Percentiles rank a stretch among this genome's conserved stretches.
These are phyloP conservation scores for Ceratocystis colombiana DNA, from an alignment of 2,329 filamentous ascomycete genomes.

Conservation along the genomic window DNA sequence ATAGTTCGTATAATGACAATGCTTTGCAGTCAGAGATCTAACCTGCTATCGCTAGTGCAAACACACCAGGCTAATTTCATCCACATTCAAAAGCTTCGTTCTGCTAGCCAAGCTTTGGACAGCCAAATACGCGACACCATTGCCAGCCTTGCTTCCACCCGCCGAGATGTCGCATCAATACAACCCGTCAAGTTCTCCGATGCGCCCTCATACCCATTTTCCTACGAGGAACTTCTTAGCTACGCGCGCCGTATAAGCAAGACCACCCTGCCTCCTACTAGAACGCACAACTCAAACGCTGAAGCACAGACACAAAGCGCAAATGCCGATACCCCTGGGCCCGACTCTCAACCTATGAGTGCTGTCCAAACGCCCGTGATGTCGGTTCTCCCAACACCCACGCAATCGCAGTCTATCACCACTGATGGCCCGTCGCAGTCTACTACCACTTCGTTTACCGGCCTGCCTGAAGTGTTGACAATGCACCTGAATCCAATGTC, in stretches of 20 bases:
- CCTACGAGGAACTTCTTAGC: conserved; percentile 61
- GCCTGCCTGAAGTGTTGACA: conserved; percentile 41
- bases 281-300: conserved; percentile 33
- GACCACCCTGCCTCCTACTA: conserved; percentile 57
- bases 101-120: conserved; percentile 55
- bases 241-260: conserved; percentile 73
- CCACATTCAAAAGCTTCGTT: conserved; percentile 58
- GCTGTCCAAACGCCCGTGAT: conserved; percentile 28
- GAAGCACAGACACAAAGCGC: conserved; percentile 29
- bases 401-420: conserved; percentile 28
- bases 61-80: conserved; percentile 64
- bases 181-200: conserved; percentile 47
- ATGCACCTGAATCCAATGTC: conserved; percentile 47
- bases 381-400: conserved; percentile 25
- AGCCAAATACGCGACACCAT: conserved; percentile 62
- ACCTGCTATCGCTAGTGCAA: conserved; percentile 44
- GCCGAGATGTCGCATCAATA: conserved; percentile 59
- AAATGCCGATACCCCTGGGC: conserved; percentile 31
- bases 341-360: conserved; percentile 33
- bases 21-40: neutral
- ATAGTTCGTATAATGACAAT: neutral
- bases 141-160: conserved; percentile 57
- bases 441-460: conserved; percentile 33
- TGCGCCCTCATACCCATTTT: conserved; percentile 46
- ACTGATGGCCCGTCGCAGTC: conserved; percentile 30